Evolutionary conservation across 2,329 filamentous ascomycete genomes (phyloP), one percentile per base, ranked within the genome.

Genomic region (Alternaria triticina): DNA sequence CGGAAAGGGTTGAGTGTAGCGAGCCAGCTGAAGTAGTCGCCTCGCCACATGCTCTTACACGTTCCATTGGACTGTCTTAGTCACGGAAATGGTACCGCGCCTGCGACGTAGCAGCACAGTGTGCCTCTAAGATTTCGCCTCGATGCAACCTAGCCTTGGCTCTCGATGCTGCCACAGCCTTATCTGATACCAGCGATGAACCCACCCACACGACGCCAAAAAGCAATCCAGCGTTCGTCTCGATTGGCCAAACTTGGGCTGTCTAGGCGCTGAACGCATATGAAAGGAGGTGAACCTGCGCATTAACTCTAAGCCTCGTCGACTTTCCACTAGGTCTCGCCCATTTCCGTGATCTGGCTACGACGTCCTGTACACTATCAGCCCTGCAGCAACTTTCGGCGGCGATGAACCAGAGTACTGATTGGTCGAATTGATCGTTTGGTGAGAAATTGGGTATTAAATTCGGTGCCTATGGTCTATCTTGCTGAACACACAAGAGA

Each of bases 121-220:
- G 54, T 44, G 30, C 30, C 43, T 54, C 25, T 36, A 54, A 43
- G 54, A 49, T 43, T 15, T 58, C 52, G 45, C 17, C 40, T 54
- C 43, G 30, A 57, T 63, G 57, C 65, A 57, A 44, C 49, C 44
- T 54, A 30, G 65, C 43, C 64, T 59, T 62, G 59, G 65, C 61
- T 54, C 44, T 25, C 22, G 30, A 51, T 57, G 28, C 49, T 30
- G 59, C 58, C n/a, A 43, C 54, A 43, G 55, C 56, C 65, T 63
- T 63, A 68, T 67, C 62, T 45, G 46, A 63, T 59, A 61, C 52
- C 50, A 51, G 56, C 47, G 23, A 44, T 46, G 54, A 57, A 40
- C 33, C 45, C 52, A 58, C 56, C 33, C 61, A 62, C 25, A 23
- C 23, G 10, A 46, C 13, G 45, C n/a, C 36, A 6, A 47, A 58